Evolutionary conservation across 495 filamentous ascomycete genomes (phyloP).

Genomic region (Daldinia bambusicola): DNA sequence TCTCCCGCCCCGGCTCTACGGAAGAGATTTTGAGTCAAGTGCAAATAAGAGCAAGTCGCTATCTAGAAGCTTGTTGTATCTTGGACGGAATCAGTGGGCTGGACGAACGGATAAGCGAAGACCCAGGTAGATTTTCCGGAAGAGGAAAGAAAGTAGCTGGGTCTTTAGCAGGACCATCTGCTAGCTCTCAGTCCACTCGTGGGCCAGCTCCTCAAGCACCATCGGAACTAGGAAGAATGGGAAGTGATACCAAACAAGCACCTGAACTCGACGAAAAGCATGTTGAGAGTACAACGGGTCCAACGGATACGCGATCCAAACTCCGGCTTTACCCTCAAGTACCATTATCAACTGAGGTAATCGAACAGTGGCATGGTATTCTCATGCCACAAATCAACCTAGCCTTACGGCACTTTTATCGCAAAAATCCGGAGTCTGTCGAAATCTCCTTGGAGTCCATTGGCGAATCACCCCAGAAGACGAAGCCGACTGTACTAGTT

Average conservation of each 20-base stretch:
- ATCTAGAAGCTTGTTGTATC: constrained; percentile 63
- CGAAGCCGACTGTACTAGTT: constrained; percentile 79
- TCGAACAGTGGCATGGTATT: constrained; percentile 76
- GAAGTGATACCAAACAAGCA: constrained; percentile 33
- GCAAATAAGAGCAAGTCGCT: constrained; percentile 56
- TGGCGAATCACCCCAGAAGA: constrained; percentile 71
- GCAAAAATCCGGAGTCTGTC: constrained; percentile 75
- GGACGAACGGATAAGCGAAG: constrained; percentile 58
- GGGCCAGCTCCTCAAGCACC: constrained; percentile 2
- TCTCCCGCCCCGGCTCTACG: constrained; percentile 47
- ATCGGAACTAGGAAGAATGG: background rate
- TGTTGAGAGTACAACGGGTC: background rate
- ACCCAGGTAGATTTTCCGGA: constrained; percentile 41
- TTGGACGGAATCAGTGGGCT: constrained; percentile 60
- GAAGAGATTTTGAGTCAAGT: constrained; percentile 56
- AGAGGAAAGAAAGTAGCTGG: constrained; percentile 6
- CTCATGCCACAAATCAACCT: constrained; percentile 76
- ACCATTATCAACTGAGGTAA: constrained; percentile 65
- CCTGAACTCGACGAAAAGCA: constrained; percentile 21
- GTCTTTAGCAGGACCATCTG: constrained; percentile 32
- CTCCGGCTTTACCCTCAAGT: constrained; percentile 62
- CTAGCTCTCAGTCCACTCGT: background rate
- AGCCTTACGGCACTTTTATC: constrained; percentile 67
- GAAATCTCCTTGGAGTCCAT: constrained; percentile 79
- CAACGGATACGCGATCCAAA: constrained; percentile 51